Conservation (phyloP, 192 early-diverging fungal genomes). For the Coemansia sp. region DNA sequence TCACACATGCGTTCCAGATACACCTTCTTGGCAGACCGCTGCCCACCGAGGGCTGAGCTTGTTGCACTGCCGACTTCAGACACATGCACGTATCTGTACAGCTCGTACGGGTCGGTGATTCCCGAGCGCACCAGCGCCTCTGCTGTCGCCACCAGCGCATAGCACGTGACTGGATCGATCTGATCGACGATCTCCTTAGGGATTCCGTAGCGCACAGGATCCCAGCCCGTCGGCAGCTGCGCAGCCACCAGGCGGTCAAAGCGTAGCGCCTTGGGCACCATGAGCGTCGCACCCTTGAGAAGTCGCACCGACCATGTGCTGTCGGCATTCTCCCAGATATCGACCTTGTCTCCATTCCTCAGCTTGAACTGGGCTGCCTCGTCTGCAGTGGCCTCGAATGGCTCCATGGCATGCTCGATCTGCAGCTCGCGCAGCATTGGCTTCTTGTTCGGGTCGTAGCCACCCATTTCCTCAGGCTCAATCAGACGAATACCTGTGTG, state of each 20-base stretch:
- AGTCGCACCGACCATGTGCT: slow-evolving; percentile 76
- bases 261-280: slow-evolving; percentile 89
- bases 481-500: slow-evolving; percentile 93
- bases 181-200: slow-evolving; percentile 86
- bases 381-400: slow-evolving; percentile 84
- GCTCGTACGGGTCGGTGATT: slow-evolving; percentile 95
- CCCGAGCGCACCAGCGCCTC: slow-evolving; percentile 88
- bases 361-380: slow-evolving; percentile 85
- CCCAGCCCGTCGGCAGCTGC: slow-evolving; percentile 93
- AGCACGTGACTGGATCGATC: slow-evolving; percentile 89
- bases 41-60: slow-evolving; percentile 87
- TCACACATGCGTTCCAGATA: slow-evolving; percentile 80
- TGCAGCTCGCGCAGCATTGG: slow-evolving; percentile 82
- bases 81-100: slow-evolving; percentile 93
- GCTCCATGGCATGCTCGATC: slow-evolving; percentile 84
- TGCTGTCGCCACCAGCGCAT: slow-evolving; percentile 84
- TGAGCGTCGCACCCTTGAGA: slow-evolving; percentile 83
- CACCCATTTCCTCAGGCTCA: slow-evolving; percentile 81
- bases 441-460: slow-evolving; percentile 91
- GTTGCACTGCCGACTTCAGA: slow-evolving; percentile 87
- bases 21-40: slow-evolving; percentile 68
- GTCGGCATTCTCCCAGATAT: slow-evolving; percentile 34
- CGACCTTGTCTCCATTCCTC: slow-evolving; percentile 75
- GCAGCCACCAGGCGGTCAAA: slow-evolving; percentile 88
- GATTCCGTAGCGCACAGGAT: slow-evolving; percentile 85